Conservation (phyloP, 257 asterid species). For the Thymus mandschuricus region DNA sequence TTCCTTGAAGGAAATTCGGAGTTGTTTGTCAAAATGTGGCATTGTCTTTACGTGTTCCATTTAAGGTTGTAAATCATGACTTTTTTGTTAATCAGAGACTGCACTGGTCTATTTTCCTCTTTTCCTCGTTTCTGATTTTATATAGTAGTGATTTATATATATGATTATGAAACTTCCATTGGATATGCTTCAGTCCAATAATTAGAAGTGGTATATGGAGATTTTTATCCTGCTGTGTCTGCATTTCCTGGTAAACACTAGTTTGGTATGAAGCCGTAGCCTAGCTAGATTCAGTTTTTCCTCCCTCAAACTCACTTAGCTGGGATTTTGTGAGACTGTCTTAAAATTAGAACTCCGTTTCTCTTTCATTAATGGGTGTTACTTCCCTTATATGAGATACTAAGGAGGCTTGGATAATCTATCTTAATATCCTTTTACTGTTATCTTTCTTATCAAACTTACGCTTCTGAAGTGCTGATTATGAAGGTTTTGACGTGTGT, state of each 20-base stretch:
- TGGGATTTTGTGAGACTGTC: too few species aligned
- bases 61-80: neutral
- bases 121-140: neutral
- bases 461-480: too few species aligned
- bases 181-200: neutral
- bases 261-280: too few species aligned
- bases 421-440: too few species aligned
- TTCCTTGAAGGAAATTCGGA: neutral
- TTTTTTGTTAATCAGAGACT: conserved; percentile 2
- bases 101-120: neutral
- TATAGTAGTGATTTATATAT: too few species aligned
- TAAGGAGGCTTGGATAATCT: neutral
- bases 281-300: too few species aligned
- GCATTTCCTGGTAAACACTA: neutral
- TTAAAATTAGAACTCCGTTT: too few species aligned
- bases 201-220: conserved; percentile 12
- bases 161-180: neutral
- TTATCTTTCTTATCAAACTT: too few species aligned
- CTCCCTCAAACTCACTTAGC: too few species aligned
- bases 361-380: too few species aligned
- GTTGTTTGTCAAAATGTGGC: neutral
- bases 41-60: neutral
- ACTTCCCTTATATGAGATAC: neutral
- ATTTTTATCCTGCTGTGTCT: neutral
- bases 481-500: neutral